Base-by-base conservation (phyloP, 441 rosid species). In the Kokia cookei region DNA sequence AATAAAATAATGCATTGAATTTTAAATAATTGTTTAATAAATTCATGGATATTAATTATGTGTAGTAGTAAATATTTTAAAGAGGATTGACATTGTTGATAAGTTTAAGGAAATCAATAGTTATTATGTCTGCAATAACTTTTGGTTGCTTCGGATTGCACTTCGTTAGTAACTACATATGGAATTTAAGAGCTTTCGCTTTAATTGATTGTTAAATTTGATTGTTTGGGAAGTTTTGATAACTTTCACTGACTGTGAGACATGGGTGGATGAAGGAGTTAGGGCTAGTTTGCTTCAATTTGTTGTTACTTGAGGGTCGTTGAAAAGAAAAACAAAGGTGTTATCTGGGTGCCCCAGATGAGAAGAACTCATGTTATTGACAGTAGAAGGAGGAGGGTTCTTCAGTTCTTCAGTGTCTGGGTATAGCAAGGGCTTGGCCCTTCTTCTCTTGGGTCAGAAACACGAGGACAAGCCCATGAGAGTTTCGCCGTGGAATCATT, bases 321-420 rank as follows among this genome's bases (percentile, higher is more conserved):
- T 77, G 79, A 70, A 83, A 66, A 50, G 71, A 19, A 59, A 62
- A 59, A 65, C 63, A 19, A 73, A 32, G 27, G 50, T 65, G 72
- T 22, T 53, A 8, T 72, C 77, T 84, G 81, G 76, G 71, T 77
- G 79, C 76, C 77, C n/a, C 92, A 84, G 86, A 92, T 92, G 98
- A 88, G 81, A 83, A 82, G 85, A 82, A 84, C 97, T 83, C 86
- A 93, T 95, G 99, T 88, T 95, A 88, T 86, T 93, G 77, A 96
- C 97, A 88, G 95, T 88, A 81, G 99, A 93, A 87, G 98, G 98
- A 86, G 98, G 99, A 86, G 98, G 97, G 63, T 93, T 95, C 84
- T 95, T 95, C 94, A 91, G 96, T 85, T 87, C 99, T 80, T 93
- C 99, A 73, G 95, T 93, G 59, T 91, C 95, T 76, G 99, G 99